Evolutionary conservation across 164 flowering plant genomes (phyloP), one percentile per base, ranked within the genome.

Genomic region (Tinospora cordifolia): DNA sequence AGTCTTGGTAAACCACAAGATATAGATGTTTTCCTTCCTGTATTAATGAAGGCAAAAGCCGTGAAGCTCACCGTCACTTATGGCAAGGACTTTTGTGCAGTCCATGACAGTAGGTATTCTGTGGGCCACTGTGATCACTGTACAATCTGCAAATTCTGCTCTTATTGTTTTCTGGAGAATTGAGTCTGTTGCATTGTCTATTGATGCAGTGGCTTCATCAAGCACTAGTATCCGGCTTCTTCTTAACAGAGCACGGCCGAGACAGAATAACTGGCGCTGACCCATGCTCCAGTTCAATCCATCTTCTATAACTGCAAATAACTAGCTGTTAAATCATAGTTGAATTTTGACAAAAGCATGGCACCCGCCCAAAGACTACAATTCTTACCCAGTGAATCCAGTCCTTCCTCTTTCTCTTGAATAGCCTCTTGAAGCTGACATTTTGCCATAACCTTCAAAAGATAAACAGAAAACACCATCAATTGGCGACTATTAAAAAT

Each of bases 121-220:
- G 36, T 30, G 36, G 36, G 36, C 36, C 36, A 88, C 90, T 9
- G 87, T 85, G 39, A 86, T 85, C 40, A 85, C 88, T 5, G 88
- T 88, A 75, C 87, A 82, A 25, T 78, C 77, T 27, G 79, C 77
- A 30, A 88, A 88, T 64, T 88, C 92, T 3, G 75, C 72, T 62
- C 89, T 73, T 65, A 88, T 87, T 22, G 82, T 85, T 47, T 70
- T 87, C 79, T 88, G 92, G 63, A 88, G 75, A 67, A 84, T 78
- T 0, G 77, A 38, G 44, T 88, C 90, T 2, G 92, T 86, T 51
- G 87, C 79, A 75, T 83, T 84, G 78, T 87, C 92, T 6, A 87
- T 79, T 0, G 88, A 89, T 22, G 91, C 91, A 7, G 93, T 87
- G 54, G 93, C 93, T 80, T 89, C 93, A 72, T 89, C 93, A 11